phyloP scores from a whole-genome alignment of 2,329 filamentous ascomycete species.

The Cyanodermella asteris region DNA sequence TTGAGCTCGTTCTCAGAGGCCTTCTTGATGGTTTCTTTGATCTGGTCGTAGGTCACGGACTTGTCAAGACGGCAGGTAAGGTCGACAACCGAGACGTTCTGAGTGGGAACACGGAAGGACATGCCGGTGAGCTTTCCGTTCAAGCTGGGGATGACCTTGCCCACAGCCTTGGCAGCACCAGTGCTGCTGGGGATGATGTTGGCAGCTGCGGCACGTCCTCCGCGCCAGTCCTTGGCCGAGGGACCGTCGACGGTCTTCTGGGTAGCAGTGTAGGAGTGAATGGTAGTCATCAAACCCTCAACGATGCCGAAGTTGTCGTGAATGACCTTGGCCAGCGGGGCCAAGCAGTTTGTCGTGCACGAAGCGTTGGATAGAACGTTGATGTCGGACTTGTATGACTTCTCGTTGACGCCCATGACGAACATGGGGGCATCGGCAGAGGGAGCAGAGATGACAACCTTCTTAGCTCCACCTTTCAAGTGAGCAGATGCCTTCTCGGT shows the following conservation, averaged over 20 bases:
- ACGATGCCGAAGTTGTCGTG: conserved; percentile 95
- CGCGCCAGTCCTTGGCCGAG: conserved; percentile 75
- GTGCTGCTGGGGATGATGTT: conserved; percentile 99
- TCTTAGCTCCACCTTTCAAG: conserved; percentile 69
- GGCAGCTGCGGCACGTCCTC: conserved; percentile 93
- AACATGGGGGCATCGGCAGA: conserved; percentile 98
- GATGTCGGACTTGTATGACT: conserved; percentile 74
- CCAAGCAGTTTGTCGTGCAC: conserved; percentile 99
- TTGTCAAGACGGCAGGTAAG: conserved; percentile 89
- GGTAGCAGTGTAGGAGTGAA: conserved; percentile 99
- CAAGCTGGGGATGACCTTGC: conserved; percentile 94
- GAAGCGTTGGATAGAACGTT: conserved; percentile 97
- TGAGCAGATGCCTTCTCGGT: conserved; percentile 72
- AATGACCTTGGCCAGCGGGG: conserved; percentile 97
- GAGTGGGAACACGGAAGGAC: conserved; percentile 95
- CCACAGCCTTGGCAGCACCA: conserved; percentile 98
- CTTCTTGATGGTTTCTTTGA: conserved; percentile 80
- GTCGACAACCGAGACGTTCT: conserved; percentile 98
- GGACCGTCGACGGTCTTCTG: conserved; percentile 99
- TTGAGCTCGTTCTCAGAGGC: conserved; percentile 22
- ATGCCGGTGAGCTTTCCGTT: conserved; percentile 99
- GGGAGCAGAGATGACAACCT: conserved; percentile 52
- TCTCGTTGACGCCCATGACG: conserved; percentile 98
- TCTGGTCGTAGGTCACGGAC: conserved; percentile 66
- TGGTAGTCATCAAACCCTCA: conserved; percentile 98